Base-by-base conservation (phyloP, 371 early-diverging fungal species). In the Zychaea mexicana region DNA sequence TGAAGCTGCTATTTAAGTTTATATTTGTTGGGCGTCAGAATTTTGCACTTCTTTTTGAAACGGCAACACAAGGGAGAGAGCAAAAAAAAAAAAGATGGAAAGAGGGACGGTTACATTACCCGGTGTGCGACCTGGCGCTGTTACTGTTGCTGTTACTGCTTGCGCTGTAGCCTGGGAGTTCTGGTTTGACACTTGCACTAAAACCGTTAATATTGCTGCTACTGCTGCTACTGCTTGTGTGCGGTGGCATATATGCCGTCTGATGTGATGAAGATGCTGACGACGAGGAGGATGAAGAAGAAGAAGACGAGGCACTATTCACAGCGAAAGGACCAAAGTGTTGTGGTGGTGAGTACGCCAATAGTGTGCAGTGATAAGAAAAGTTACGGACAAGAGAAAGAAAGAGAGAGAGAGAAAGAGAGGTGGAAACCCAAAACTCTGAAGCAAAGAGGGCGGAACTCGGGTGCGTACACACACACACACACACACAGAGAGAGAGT, bases 131-230 rank as follows among this genome's bases (percentile, higher is more conserved):
- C 49, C 49, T 49, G 49, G 49, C 49, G 26, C 22, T 49, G 49
- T 49, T 49, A 49, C 22, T n/a, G n/a, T n/a, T n/a, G n/a, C n/a
- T n/a, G n/a, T n/a, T n/a, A n/a, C n/a, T n/a, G n/a, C n/a, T 49
- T 49, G 39, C 17, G 22, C 13, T 55, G 33, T 42, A 42, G 15
- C 42, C 42, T 7, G 24, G 49, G 54, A 62, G 26, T 55, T 54
- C 27, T 30, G 32, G 56, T 55, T 53, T 46, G 53, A 53, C 63
- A 57, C 49, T 49, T 49, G 57, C 21, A n/a, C n/a, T n/a, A n/a
- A n/a, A n/a, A n/a, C 22, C 24, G 49, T 49, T 49, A 49, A 5
- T n/a, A n/a, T n/a, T n/a, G n/a, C n/a, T n/a, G n/a, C n/a, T n/a
- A n/a, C n/a, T n/a, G n/a, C n/a, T 49, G 19, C 24, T 17, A 38